Evolutionary conservation across 768 basidiomycete species (phyloP).

Genomic region (Macrolepiota dolichaula): DNA sequence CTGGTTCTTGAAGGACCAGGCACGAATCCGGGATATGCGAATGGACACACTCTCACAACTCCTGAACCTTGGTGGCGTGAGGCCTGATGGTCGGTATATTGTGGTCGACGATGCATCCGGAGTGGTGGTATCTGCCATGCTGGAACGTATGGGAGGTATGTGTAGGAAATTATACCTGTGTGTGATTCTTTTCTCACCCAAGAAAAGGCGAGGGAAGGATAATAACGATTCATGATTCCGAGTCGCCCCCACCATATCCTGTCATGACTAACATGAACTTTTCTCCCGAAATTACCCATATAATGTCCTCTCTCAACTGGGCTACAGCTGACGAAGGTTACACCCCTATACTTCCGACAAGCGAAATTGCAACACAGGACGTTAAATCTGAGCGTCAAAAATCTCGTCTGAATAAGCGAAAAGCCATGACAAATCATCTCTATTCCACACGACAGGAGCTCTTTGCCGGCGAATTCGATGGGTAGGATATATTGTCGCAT

Average conservation of each 20-base stretch:
- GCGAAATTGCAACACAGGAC: slow-evolving; percentile 54
- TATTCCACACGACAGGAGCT: slow-evolving; percentile 71
- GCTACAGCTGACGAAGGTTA: slow-evolving; percentile 81
- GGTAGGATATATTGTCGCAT: slow-evolving; percentile 39
- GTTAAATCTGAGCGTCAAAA: slow-evolving; percentile 73
- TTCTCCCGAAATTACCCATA: slow-evolving; percentile 45
- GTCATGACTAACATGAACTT: slow-evolving; percentile 87
- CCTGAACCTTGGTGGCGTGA: slow-evolving; percentile 75
- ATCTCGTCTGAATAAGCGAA: slow-evolving; percentile 71
- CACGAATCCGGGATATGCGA: slow-evolving; percentile 78
- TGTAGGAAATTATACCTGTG: background rate
- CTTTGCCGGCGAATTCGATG: slow-evolving; percentile 86
- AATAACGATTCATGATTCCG: slow-evolving; percentile 82
- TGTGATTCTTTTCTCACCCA: background rate
- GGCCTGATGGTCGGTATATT: slow-evolving; percentile 84
- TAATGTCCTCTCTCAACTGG: slow-evolving; percentile 83
- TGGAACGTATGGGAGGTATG: slow-evolving; percentile 84
- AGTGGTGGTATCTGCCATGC: slow-evolving; percentile 75
- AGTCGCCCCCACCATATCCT: slow-evolving; percentile 91
- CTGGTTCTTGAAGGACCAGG: slow-evolving; percentile 84
- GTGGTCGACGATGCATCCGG: slow-evolving; percentile 93
- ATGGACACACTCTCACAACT: slow-evolving; percentile 88
- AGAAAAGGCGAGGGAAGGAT: slow-evolving; percentile 71
- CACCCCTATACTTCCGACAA: slow-evolving; percentile 55
- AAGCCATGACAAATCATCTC: slow-evolving; percentile 60